Conservation (phyloP, 2,329 filamentous ascomycete genomes). For the Aspergillus viridinutans region DNA sequence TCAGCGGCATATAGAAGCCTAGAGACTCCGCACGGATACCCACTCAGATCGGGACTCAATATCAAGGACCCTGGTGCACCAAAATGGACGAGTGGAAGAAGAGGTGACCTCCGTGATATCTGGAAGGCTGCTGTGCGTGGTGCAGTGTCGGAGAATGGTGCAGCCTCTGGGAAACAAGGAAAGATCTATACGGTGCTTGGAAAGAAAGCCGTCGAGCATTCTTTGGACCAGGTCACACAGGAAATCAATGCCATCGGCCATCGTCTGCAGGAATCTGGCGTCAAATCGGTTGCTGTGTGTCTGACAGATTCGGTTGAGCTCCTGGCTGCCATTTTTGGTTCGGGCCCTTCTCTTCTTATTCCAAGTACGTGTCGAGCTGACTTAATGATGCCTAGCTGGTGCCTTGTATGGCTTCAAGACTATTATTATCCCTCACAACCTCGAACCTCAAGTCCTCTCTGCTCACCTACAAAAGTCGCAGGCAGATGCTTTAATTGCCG, state of each 20-base stretch:
- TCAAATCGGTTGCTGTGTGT: constrained; percentile 77
- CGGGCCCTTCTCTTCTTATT: constrained; percentile 12
- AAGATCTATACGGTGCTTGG: constrained; percentile 77
- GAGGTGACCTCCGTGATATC: constrained; percentile 87
- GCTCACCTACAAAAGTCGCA: constrained; percentile 68
- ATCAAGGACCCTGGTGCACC: constrained; percentile 76
- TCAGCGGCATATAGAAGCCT: constrained; percentile 82
- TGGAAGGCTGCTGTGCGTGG: constrained; percentile 73
- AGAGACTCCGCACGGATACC: constrained; percentile 79
- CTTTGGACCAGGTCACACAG: constrained; percentile 66
- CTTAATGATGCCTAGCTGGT: constrained; percentile 53
- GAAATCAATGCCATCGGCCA: constrained; percentile 88
- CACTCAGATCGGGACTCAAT: constrained; percentile 70
- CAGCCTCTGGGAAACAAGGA: constrained; percentile 57
- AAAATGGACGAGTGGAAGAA: constrained; percentile 76
- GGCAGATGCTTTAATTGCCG: constrained; percentile 77
- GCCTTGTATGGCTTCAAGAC: constrained; percentile 83
- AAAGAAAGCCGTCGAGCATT: constrained; percentile 68
- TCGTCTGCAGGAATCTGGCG: constrained; percentile 64
- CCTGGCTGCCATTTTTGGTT: constrained; percentile 71
- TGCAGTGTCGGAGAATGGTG: constrained; percentile 59
- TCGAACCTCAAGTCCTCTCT: constrained; percentile 64
- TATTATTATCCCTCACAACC: constrained; percentile 80
- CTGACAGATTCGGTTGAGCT: constrained; percentile 91
- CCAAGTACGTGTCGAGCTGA: constrained; percentile 7